Evolutionary conservation across 371 early-diverging fungal species (phyloP).

Genomic region (Umbelopsis sp.): DNA sequence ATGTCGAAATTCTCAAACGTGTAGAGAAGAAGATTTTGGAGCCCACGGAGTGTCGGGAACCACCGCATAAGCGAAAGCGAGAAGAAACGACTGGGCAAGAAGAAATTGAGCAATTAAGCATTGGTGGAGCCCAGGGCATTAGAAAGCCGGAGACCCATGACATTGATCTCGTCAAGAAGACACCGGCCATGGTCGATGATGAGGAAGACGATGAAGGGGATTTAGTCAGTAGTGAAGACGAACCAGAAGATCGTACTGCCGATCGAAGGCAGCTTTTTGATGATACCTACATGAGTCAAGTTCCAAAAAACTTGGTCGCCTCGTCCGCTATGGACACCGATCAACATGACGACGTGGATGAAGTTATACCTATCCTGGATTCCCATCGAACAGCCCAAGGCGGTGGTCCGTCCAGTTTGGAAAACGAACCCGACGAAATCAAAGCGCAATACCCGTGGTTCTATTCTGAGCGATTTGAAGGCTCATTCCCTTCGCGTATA

Average conservation of each 20-base stretch:
- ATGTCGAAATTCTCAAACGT: conserved; percentile 46
- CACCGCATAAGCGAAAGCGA: conserved; percentile 26
- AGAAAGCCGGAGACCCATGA: not conserved
- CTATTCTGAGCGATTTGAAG: conserved; percentile 64
- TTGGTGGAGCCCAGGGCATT: not conserved
- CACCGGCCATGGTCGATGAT: not conserved
- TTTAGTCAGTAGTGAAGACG: conserved; percentile 9
- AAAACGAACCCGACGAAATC: conserved; percentile 21
- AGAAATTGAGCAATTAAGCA: conserved; percentile 15
- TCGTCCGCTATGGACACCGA: not conserved
- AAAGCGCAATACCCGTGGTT: conserved; percentile 54
- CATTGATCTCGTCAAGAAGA: conserved; percentile 7
- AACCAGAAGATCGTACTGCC: not conserved
- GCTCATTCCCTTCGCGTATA: conserved; percentile 68
- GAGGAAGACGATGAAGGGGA: conserved; percentile 17
- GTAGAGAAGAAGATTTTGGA: conserved; percentile 29
- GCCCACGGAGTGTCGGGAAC: conserved; percentile 4
- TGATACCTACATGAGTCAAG: conserved; percentile 34
- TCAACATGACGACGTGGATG: conserved; percentile 24
- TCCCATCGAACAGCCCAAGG: conserved; percentile 14
- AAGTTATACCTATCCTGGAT: conserved; percentile 15
- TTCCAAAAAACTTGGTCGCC: conserved; percentile 29
- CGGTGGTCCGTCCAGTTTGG: conserved; percentile 4
- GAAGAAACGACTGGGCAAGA: conserved; percentile 23
- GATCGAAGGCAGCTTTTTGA: conserved; percentile 28